Evolutionary conservation across 2,329 filamentous ascomycete genomes (phyloP).

Genomic region (Leptographium galeiforme): DNA sequence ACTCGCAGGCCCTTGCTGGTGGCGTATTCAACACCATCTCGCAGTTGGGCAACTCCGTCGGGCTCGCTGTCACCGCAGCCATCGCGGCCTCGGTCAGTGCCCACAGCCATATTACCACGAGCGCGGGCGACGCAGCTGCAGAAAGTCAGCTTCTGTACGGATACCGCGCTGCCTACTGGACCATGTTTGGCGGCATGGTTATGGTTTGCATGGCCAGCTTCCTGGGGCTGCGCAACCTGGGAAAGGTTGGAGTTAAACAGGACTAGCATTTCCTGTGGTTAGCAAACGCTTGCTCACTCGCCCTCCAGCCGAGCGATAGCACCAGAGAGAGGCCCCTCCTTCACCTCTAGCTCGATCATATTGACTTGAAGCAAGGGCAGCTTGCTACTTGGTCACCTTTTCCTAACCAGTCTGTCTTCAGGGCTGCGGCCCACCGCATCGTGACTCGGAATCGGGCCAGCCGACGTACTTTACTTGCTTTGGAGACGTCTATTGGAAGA

Average conservation of each 20-base stretch:
- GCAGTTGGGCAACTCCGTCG: conserved; percentile 42
- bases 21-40: conserved; percentile 46
- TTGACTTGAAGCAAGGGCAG: too few species aligned
- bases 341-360: too few species aligned
- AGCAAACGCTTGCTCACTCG: too few species aligned
- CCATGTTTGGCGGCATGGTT: conserved; percentile 31
- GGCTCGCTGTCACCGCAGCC: conserved; percentile 35
- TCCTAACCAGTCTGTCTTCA: too few species aligned
- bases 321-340: too few species aligned
- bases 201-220: conserved; percentile 23
- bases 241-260: conserved; percentile 33
- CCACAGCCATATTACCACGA: conserved; percentile 8
- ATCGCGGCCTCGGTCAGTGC: conserved; percentile 32
- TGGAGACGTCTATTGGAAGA: too few species aligned
- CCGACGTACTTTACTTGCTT: too few species aligned
- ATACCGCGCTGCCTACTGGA: conserved; percentile 40
- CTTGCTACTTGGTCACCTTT: too few species aligned
- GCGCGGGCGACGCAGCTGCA: conserved; percentile 11
- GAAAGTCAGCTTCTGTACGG: conserved; percentile 27
- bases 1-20: conserved; percentile 43
- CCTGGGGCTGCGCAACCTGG: conserved; percentile 30
- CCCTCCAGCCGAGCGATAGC: too few species aligned
- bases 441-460: too few species aligned
- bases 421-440: too few species aligned
- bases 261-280: not conserved